Conservation (phyloP, 768 basidiomycete species). For the Tricholoma sp. region DNA sequence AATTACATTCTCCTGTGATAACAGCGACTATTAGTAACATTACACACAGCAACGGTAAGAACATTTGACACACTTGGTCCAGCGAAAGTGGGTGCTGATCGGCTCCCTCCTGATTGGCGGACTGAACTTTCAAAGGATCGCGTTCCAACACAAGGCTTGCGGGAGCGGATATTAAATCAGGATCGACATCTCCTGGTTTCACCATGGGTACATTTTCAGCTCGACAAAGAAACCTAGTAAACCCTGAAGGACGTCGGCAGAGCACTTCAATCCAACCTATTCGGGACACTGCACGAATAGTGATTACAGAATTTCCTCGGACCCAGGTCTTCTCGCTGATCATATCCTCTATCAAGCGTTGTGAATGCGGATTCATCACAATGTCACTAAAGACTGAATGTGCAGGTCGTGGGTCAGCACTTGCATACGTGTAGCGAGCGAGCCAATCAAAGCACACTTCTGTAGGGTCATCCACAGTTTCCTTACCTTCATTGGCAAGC, state of each 20-base stretch:
- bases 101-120: constrained; percentile 19
- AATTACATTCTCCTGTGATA: constrained; percentile 20
- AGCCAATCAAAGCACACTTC: constrained; percentile 99
- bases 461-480: constrained; percentile 78
- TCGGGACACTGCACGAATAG: constrained; percentile 66
- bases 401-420: constrained; percentile 87
- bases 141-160: constrained; percentile 73
- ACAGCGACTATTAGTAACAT: neutral
- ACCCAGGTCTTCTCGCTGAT: constrained; percentile 77
- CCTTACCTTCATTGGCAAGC: constrained; percentile 74
- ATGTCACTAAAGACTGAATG: constrained; percentile 75
- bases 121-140: constrained; percentile 29
- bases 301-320: constrained; percentile 78
- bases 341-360: constrained; percentile 31
- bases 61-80: constrained; percentile 10
- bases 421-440: constrained; percentile 89
- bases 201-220: constrained; percentile 88
- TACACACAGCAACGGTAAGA: neutral
- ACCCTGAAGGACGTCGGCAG: constrained; percentile 84
- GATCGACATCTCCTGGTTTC: constrained; percentile 77
- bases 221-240: constrained; percentile 77
- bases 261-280: constrained; percentile 88
- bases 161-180: constrained; percentile 68
- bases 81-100: constrained; percentile 13
- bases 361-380: constrained; percentile 53